Evolutionary conservation across 2,329 filamentous ascomycete species (phyloP).

Genomic region (Ophiostoma himal-ulmi): DNA sequence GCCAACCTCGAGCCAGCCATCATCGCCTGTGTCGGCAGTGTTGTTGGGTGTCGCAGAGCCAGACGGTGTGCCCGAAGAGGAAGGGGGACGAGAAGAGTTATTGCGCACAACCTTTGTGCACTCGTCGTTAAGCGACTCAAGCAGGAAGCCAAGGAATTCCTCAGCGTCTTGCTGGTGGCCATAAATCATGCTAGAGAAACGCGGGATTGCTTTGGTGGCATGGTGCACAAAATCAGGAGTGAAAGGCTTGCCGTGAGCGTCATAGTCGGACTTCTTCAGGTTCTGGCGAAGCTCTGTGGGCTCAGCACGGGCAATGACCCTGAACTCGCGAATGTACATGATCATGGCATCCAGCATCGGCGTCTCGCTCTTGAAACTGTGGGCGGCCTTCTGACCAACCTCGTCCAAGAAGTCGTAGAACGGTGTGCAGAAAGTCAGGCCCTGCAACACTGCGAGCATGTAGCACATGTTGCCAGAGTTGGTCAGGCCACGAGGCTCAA

Average conservation of each 20-base stretch:
- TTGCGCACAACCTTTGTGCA: conserved; percentile 69
- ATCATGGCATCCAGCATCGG: conserved; percentile 94
- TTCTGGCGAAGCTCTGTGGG: conserved; percentile 66
- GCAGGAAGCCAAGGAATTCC: conserved; percentile 87
- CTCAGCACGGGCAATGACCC: conserved; percentile 71
- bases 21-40: conserved; percentile 29
- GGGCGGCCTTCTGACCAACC: conserved; percentile 71
- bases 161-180: conserved; percentile 98
- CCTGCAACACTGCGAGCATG: conserved; percentile 98
- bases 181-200: conserved; percentile 90
- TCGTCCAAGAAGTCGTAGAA: conserved; percentile 93
- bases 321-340: conserved; percentile 92
- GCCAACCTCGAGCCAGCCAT: conserved; percentile 92
- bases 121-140: conserved; percentile 91
- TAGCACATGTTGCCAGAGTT: conserved; percentile 99
- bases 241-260: conserved; percentile 85
- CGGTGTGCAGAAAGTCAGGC: conserved; percentile 85
- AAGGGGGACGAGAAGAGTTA: conserved; percentile 32
- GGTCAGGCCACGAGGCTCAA: conserved; percentile 87
- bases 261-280: conserved; percentile 76
- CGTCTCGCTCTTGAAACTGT: conserved; percentile 93
- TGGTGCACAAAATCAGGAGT: conserved; percentile 94
- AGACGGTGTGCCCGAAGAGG: conserved; percentile 40
- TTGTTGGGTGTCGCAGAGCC: conserved; percentile 30
- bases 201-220: conserved; percentile 75